phyloP scores from a whole-genome alignment of 2,329 filamentous ascomycete species.

The Fusarium sp. region DNA sequence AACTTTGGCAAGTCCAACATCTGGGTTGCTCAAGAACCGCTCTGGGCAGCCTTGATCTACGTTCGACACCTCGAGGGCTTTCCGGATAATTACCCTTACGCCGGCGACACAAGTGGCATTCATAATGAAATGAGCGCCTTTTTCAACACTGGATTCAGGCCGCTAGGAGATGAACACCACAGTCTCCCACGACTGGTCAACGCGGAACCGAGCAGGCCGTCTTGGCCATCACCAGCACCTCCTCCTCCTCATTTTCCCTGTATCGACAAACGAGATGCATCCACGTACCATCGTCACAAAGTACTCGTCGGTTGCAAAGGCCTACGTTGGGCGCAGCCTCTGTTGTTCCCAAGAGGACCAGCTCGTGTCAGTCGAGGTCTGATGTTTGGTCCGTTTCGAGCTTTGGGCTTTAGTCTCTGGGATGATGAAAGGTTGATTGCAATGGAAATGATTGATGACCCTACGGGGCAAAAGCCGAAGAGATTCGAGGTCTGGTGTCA shows the following conservation, averaged over 20 bases:
- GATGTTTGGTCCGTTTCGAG: slow-evolving; percentile 20
- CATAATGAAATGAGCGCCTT: slow-evolving; percentile 4
- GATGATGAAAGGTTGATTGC: slow-evolving; percentile 21
- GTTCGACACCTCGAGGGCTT: slow-evolving; percentile 4
- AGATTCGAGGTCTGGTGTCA: slow-evolving; percentile 19
- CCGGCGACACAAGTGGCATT: slow-evolving; percentile 5
- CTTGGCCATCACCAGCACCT: not conserved
- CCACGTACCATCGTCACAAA: slow-evolving; percentile 5
- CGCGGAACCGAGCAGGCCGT: accelerated
- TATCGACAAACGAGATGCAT: not conserved
- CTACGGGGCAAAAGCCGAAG: not conserved
- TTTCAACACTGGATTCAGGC: slow-evolving; percentile 12
- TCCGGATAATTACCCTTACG: not conserved
- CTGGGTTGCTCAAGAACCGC: slow-evolving; percentile 7
- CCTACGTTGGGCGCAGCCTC: slow-evolving; percentile 5
- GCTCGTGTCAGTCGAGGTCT: slow-evolving; percentile 11
- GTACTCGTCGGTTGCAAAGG: slow-evolving; percentile 8
- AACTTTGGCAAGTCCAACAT: slow-evolving; percentile 1
- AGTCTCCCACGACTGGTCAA: not conserved
- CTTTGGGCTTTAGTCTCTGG: slow-evolving; percentile 21
- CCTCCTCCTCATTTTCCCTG: slow-evolving; percentile 3
- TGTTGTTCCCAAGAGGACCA: not conserved
- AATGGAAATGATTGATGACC: slow-evolving; percentile 29
- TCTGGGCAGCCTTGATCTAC: slow-evolving; percentile 17
- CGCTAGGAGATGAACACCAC: not conserved